Percentiles rank a stretch among this genome's conserved stretches.
Conservation (phyloP, 495 filamentous ascomycete genomes). For the Podospora bellae-mahoneyi region DNA sequence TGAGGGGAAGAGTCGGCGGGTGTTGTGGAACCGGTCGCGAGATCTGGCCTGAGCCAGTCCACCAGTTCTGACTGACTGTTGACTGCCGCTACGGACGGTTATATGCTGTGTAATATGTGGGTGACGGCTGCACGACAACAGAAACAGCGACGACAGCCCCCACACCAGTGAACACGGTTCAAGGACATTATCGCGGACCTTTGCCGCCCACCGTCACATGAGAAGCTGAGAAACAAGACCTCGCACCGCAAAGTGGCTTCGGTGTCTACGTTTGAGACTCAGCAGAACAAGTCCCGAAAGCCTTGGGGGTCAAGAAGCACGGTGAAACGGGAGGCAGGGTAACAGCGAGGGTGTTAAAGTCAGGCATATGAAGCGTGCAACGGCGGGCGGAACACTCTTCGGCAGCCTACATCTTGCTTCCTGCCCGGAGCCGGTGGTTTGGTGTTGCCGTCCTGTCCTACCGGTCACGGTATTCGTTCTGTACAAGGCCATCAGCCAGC, state of each 20-base stretch:
- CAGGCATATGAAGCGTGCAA: not conserved
- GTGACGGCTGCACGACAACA: not conserved
- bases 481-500: not conserved
- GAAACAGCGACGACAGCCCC: not conserved
- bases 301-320: not conserved
- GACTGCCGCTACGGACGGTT: not conserved
- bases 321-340: not conserved
- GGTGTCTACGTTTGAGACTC: not conserved
- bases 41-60: not conserved
- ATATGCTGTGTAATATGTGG: not conserved
- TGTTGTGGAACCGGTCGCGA: not conserved
- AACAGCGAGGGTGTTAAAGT: not conserved
- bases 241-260: not conserved
- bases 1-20: not conserved
- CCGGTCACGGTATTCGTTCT: not conserved
- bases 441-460: not conserved
- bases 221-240: not conserved
- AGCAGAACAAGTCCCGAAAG: not conserved
- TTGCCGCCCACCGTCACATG: not conserved
- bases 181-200: not conserved
- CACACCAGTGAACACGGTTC: not conserved
- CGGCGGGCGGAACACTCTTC: not conserved
- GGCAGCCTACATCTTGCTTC: constrained; percentile 2
- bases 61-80: not conserved
- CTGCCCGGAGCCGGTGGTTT: constrained; percentile 10